Evolutionary conservation across 2,329 filamentous ascomycete genomes (phyloP).

Genomic region (Thelonectria rubi): DNA sequence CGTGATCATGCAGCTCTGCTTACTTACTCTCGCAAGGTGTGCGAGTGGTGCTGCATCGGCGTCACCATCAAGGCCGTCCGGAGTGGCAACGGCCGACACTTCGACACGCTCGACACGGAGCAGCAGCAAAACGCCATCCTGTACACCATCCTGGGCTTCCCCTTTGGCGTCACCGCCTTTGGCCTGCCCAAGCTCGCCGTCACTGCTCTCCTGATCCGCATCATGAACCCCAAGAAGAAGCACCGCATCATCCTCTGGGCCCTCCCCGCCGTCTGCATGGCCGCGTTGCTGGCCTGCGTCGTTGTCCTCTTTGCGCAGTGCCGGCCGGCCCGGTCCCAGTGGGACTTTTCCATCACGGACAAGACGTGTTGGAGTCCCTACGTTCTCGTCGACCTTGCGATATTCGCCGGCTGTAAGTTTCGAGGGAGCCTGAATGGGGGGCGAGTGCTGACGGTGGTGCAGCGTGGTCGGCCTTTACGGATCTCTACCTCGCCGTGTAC

Average conservation of each 20-base stretch:
- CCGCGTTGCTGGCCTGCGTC: constrained; percentile 48
- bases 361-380: constrained; percentile 47
- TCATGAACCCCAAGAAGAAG: constrained; percentile 48
- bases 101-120: constrained; percentile 40
- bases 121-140: constrained; percentile 46
- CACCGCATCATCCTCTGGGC: constrained; percentile 51
- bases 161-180: constrained; percentile 51
- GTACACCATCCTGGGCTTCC: constrained; percentile 50
- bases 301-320: constrained; percentile 55
- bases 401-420: constrained; percentile 50
- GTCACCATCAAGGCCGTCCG: constrained; percentile 48
- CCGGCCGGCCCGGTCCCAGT: constrained; percentile 49
- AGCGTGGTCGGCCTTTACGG: constrained; percentile 49
- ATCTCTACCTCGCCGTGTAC: constrained; percentile 55
- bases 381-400: constrained; percentile 51
- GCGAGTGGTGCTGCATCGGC: constrained; percentile 47
- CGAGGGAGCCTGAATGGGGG: not conserved
- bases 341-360: constrained; percentile 48
- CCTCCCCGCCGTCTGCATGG: constrained; percentile 43
- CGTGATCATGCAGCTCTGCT: not conserved
- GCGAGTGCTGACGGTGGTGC: not conserved
- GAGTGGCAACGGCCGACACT: constrained; percentile 53
- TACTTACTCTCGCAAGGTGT: constrained; percentile 33
- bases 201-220: constrained; percentile 48
- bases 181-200: constrained; percentile 54